Base-by-base conservation (phyloP, 805 yeast species). In the Saccharomycopsis olivae region DNA sequence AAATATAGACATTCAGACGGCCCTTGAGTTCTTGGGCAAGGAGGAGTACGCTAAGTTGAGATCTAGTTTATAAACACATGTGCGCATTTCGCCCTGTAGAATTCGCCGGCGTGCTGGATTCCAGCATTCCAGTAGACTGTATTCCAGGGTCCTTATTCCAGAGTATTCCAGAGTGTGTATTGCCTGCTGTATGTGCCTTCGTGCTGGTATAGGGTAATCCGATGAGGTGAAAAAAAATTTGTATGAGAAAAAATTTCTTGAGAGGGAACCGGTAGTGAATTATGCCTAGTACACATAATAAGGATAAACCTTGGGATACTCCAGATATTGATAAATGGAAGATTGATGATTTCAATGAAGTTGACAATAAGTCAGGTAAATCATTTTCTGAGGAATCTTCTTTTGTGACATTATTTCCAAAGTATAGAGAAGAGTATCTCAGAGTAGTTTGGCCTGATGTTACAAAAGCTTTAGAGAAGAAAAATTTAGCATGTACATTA, bases 301-400 rank as follows among this genome's bases (percentile, higher is more conserved):
- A 77, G 55, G 97, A 92, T 53, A 89, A 89, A 61, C 97, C 97
- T 39, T 88, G 97, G 97, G 97, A 88, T 57, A 88, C 95, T 9
- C 85, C 82, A 16, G 96, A 87, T 51, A 78, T 88, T 43, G 95
- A 88, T 58, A 88, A 89, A 58, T 89, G 98, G 98, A 67, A 71
- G 51, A 66, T 76, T 27, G 95, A 85, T 27, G 94, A 86, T 42
- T 92, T 92, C 66, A 80, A 71, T 50, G 85, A 86, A 2, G 95
- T 86, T 51, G 95, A 92, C 56, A 85, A 87, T 55, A 77, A 75
- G 5, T 74, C 88, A 9, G 96, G 96, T 1, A 68, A 70, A 35
- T 83, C 95, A 15, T 92, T 92, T 55, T 71, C 94, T n/a, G 98
- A 92, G 58, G 98, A 92, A 57, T 82, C 95, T 13, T 80, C 94